Evolutionary conservation across 371 early-diverging fungal species (phyloP).

Genomic region (Mortierella sp.): DNA sequence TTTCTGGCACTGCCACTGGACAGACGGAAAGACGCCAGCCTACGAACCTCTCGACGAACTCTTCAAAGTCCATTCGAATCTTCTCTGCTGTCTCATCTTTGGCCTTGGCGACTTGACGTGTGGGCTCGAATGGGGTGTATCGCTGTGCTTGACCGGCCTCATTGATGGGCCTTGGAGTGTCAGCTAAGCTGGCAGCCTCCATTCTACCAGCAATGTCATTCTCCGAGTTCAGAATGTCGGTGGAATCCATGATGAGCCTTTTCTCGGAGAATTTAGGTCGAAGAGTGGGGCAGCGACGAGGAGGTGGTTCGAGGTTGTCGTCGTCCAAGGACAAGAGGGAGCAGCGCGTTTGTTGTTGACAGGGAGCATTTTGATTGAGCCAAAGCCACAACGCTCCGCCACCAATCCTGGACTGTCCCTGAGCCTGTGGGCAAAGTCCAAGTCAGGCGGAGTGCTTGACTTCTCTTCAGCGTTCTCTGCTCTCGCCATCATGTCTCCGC

Average conservation of each 20-base stretch:
- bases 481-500: too few species aligned
- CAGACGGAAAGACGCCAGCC: too few species aligned
- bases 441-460: too few species aligned
- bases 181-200: slow-evolving; percentile 46
- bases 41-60: slow-evolving; percentile 75
- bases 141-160: slow-evolving; percentile 18
- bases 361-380: too few species aligned
- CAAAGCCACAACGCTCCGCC: too few species aligned
- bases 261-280: not conserved
- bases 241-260: slow-evolving; percentile 38
- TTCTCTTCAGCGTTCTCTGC: too few species aligned
- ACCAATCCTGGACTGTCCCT: too few species aligned
- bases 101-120: slow-evolving; percentile 64
- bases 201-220: slow-evolving; percentile 40
- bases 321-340: not conserved
- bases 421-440: too few species aligned
- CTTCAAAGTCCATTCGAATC: slow-evolving; percentile 81
- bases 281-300: not conserved
- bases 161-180: slow-evolving; percentile 35
- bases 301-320: not conserved
- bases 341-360: not conserved
- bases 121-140: slow-evolving; percentile 54
- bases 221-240: slow-evolving; percentile 46
- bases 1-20: not conserved
- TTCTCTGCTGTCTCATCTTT: slow-evolving; percentile 84